A percentile compares a stretch with the other conserved stretches of the same genome.
phyloP scores from a whole-genome alignment of 192 early-diverging fungal species.

The Nowakowskiella sp. region DNA sequence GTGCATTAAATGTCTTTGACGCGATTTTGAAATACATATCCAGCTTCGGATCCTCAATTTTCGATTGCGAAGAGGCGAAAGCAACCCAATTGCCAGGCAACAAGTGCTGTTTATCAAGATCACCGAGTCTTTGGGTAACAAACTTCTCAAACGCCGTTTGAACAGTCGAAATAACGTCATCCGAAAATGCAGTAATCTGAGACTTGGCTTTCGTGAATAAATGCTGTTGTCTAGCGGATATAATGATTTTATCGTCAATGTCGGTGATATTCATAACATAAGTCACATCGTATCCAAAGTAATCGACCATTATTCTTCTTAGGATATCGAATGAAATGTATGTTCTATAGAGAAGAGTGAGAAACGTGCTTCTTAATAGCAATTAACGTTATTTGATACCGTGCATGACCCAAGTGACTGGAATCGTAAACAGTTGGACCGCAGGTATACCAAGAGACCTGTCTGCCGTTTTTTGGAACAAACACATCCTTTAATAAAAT shows the following conservation, averaged over 20 bases:
- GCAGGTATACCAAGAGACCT: constrained; percentile 93
- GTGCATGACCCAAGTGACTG: constrained; percentile 93
- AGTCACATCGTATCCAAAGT: constrained; percentile 87
- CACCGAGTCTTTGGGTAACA: constrained; percentile 48
- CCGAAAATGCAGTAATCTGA: constrained; percentile 23
- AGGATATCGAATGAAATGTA: constrained; percentile 92
- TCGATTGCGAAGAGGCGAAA: constrained; percentile 32
- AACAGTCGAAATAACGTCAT: constrained; percentile 47
- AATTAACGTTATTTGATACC: constrained; percentile 33
- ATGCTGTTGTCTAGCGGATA: constrained; percentile 77
- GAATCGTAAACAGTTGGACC: constrained; percentile 97
- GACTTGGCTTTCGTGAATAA: constrained; percentile 54
- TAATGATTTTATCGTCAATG: constrained; percentile 98
- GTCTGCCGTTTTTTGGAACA: constrained; percentile 69
- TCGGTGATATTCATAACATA: constrained; percentile 98
- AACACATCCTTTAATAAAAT: constrained; percentile 65
- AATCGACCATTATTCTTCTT: constrained; percentile 87
- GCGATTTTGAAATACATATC: constrained; percentile 67
- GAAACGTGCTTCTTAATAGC: not conserved
- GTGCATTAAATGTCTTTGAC: constrained; percentile 34
- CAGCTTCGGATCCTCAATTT: constrained; percentile 57
- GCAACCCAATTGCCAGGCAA: constrained; percentile 46
- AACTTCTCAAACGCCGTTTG: constrained; percentile 55
- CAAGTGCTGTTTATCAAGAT: constrained; percentile 26
- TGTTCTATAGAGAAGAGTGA: constrained; percentile 45